These are phyloP conservation scores for Mycena pura DNA, from an alignment of 768 basidiomycete genomes.

Conservation along the genomic window DNA sequence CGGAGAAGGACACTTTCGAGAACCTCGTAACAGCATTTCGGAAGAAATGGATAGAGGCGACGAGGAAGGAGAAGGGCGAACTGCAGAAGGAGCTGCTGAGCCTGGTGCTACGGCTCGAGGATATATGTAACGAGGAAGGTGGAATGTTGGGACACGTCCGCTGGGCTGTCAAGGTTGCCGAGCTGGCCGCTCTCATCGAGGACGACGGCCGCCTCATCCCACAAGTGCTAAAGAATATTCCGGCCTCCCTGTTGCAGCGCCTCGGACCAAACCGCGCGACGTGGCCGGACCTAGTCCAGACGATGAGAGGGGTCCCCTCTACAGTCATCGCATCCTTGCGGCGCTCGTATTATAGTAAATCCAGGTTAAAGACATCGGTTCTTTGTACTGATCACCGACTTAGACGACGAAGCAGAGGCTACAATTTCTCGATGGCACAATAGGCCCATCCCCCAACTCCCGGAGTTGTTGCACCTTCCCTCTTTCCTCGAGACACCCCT, in stretches of 20 bases:
- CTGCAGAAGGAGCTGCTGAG: slow-evolving; percentile 2
- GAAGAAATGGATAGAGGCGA: slow-evolving; percentile 8
- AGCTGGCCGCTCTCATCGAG: neutral
- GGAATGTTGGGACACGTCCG: slow-evolving; percentile 1
- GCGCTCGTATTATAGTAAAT: too few species aligned
- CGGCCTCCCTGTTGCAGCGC: neutral
- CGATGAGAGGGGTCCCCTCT: neutral
- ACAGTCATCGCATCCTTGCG: neutral
- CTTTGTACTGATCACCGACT: too few species aligned
- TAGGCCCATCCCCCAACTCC: too few species aligned
- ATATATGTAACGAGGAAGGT: neutral
- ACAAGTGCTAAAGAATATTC: slow-evolving; percentile 8
- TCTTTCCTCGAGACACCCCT: too few species aligned
- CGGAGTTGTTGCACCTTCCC: too few species aligned
- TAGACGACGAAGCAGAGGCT: too few species aligned
- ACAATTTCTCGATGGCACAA: too few species aligned
- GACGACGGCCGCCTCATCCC: neutral
- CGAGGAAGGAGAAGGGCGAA: neutral
- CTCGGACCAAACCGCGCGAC: slow-evolving; percentile 2
- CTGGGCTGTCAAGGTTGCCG: neutral
- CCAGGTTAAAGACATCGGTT: too few species aligned
- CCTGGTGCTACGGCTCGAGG: neutral
- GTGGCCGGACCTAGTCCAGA: slow-evolving; percentile 5
- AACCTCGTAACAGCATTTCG: neutral
- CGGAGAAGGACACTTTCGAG: neutral